These are phyloP conservation scores for Coprinopsis strossmayeri DNA, from an alignment of 768 basidiomycete genomes.

Conservation along the genomic window DNA sequence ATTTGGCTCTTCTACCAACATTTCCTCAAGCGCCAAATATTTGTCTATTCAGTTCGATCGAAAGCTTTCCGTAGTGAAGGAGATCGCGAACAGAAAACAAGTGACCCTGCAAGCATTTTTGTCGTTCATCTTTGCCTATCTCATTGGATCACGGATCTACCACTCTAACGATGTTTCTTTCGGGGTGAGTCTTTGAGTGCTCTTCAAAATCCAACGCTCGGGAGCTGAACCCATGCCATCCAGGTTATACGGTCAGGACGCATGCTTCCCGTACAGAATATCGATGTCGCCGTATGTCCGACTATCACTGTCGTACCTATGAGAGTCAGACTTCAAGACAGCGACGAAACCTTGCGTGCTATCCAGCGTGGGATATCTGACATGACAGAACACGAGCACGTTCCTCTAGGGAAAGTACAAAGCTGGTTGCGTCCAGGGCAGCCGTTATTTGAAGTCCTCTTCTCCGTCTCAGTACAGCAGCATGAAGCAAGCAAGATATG, in stretches of 20 bases:
- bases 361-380: conserved; percentile 22
- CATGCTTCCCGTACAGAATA: conserved; percentile 22
- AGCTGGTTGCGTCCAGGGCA: conserved; percentile 26
- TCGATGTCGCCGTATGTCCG: conserved; percentile 23
- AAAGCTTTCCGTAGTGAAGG: conserved; percentile 19
- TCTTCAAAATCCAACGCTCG: neutral
- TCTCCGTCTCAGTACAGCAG: conserved; percentile 24
- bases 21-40: conserved; percentile 6
- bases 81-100: conserved; percentile 18
- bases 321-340: conserved; percentile 19
- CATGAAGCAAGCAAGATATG: conserved; percentile 16
- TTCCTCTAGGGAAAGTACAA: conserved; percentile 25
- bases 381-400: conserved; percentile 25
- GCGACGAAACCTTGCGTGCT: conserved; percentile 14
- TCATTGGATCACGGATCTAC: conserved; percentile 21
- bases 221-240: neutral
- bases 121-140: conserved; percentile 22
- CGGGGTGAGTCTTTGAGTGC: conserved; percentile 19
- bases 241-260: conserved; percentile 30
- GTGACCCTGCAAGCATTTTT: conserved; percentile 27
- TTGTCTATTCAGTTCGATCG: conserved; percentile 15
- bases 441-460: conserved; percentile 24
- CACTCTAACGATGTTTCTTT: conserved; percentile 22
- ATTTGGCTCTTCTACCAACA: neutral
- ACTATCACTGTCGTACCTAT: conserved; percentile 25